phyloP scores from a whole-genome alignment of 176 grass and related monocot species.

The Tuctoria greenei region DNA sequence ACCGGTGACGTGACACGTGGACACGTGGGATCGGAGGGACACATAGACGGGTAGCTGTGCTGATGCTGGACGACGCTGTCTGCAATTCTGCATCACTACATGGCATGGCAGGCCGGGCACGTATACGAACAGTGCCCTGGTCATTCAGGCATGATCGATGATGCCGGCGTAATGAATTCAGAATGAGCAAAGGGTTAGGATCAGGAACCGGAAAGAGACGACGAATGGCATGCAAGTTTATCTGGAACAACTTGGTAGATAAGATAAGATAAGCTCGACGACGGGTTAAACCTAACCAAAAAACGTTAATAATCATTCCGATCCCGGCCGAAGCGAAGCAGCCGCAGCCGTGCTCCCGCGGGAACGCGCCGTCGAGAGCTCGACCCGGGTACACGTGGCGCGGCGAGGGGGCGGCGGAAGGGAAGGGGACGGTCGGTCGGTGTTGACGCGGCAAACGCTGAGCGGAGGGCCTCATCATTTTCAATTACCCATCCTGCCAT shows the following conservation, averaged over 20 bases:
- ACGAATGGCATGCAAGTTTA: neutral
- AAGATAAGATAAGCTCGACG: too few relatives aligned
- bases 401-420: neutral
- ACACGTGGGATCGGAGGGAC: neutral
- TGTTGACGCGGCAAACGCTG: constrained; percentile 5
- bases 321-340: neutral
- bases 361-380: neutral
- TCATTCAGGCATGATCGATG: constrained; percentile 11
- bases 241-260: too few relatives aligned
- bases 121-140: constrained; percentile 33
- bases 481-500: too few relatives aligned
- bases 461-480: neutral
- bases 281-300: too few relatives aligned
- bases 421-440: neutral
- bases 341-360: neutral
- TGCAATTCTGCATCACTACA: neutral
- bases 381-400: neutral
- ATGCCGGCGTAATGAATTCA: constrained; percentile 13
- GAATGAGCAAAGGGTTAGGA: too few relatives aligned
- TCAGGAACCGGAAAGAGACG: neutral
- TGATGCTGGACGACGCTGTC: neutral
- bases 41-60: neutral
- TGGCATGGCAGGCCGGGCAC: constrained; percentile 34
- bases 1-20: constrained; percentile 25
- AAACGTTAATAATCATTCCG: too few relatives aligned